A percentile compares a stretch with the other conserved stretches of the same genome.
These are phyloP conservation scores for Phytophthora vignae DNA, from an alignment of 352 stramenopile species.

Conservation along the genomic window DNA sequence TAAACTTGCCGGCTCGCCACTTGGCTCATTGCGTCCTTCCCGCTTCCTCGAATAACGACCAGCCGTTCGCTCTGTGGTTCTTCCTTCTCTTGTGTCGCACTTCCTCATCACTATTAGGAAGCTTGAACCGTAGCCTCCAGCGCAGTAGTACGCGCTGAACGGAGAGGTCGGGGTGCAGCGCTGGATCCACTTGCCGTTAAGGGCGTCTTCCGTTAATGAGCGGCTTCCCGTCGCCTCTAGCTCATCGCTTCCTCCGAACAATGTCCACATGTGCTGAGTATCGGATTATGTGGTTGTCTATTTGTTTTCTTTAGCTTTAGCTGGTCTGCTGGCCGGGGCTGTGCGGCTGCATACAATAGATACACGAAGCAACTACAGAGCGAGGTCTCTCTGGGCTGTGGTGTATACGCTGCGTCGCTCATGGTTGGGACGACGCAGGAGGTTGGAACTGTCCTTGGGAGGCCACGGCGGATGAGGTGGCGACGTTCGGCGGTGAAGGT, in stretches of 20 bases:
- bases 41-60: not conserved
- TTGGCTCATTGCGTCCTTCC: not conserved
- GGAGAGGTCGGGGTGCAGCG: no score
- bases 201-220: no score
- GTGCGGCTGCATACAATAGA: constrained; percentile 37
- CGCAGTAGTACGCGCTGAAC: not conserved
- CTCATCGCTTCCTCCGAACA: no score
- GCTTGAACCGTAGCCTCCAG: not conserved
- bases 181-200: no score
- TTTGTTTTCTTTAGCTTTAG: constrained; percentile 33
- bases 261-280: not conserved
- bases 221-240: not conserved
- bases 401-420: constrained; percentile 9
- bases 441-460: constrained; percentile 34
- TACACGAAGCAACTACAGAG: constrained; percentile 32
- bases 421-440: constrained; percentile 34
- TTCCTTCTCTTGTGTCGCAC: not conserved
- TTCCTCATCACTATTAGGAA: no score
- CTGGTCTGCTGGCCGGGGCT: constrained; percentile 14
- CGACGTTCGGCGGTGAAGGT: constrained; percentile 21
- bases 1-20: not conserved
- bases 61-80: not conserved
- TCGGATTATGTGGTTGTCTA: constrained; percentile 36
- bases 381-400: not conserved
- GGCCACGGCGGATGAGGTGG: constrained; percentile 36